Percentiles rank a stretch among this genome's conserved stretches.
Evolutionary conservation across 2,329 filamentous ascomycete species (phyloP).

Genomic region (Chaetomiaceae sp.): DNA sequence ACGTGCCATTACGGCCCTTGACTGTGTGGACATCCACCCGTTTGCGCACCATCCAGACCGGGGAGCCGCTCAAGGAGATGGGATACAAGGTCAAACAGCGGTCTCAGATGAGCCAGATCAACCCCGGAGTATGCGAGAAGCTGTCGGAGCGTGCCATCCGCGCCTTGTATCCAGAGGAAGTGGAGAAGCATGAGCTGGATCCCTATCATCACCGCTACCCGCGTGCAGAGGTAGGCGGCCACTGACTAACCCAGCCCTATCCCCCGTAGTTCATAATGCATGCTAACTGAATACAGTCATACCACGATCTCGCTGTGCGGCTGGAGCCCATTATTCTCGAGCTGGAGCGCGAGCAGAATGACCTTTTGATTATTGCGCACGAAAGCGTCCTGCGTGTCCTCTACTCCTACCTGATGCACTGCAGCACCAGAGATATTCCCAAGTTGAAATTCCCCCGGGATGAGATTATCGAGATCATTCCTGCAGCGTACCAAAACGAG

Average conservation of each 20-base stretch:
- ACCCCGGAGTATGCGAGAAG: conserved; percentile 93
- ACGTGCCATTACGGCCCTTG: conserved; percentile 69
- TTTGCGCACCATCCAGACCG: conserved; percentile 84
- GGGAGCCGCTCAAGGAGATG: conserved; percentile 69
- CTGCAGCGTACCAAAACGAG: conserved; percentile 94
- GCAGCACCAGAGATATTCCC: conserved; percentile 91
- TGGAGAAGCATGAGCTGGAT: conserved; percentile 86
- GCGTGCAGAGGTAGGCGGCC: conserved; percentile 70
- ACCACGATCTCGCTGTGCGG: conserved; percentile 96
- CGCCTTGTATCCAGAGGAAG: conserved; percentile 80
- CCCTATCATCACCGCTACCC: conserved; percentile 97
- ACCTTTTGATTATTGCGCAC: conserved; percentile 96
- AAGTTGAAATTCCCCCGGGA: conserved; percentile 89
- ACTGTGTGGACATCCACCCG: conserved; percentile 95
- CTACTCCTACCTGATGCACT: conserved; percentile 98
- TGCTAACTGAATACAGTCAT: conserved; percentile 58
- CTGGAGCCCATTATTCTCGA: conserved; percentile 97
- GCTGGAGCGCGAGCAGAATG: conserved; percentile 92
- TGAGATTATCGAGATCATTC: conserved; percentile 98
- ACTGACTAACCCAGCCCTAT: conserved; percentile 12
- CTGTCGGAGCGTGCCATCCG: conserved; percentile 81
- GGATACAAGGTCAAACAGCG: conserved; percentile 87
- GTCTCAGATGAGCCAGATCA: conserved; percentile 95
- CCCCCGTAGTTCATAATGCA: background rate
- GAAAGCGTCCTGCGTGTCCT: conserved; percentile 95